Percentiles rank a stretch among this genome's conserved stretches.
phyloP scores from a whole-genome alignment of 2,329 filamentous ascomycete genomes.

The Sclerotiophoma versabilis region DNA sequence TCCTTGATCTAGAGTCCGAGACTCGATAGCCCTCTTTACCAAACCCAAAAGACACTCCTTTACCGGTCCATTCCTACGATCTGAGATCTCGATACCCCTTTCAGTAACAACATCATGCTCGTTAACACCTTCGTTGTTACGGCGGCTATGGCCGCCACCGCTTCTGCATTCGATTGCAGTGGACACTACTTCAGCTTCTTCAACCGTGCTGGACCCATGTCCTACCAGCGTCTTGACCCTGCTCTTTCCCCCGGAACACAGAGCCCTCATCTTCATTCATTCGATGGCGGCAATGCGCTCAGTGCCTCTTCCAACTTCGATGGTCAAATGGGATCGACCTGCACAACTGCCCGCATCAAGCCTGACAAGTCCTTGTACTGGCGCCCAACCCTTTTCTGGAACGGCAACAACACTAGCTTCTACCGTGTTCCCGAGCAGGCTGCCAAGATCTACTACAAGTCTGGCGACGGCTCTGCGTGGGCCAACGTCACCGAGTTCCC shows the following conservation, averaged over 20 bases:
- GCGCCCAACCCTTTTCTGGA: slow-evolving; percentile 48
- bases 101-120: slow-evolving; percentile 35
- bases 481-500: slow-evolving; percentile 49
- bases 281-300: slow-evolving; percentile 48
- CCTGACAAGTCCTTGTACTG: slow-evolving; percentile 50
- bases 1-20: slow-evolving; percentile 44
- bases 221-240: slow-evolving; percentile 47
- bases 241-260: slow-evolving; percentile 43
- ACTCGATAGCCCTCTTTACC: slow-evolving; percentile 40
- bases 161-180: slow-evolving; percentile 43
- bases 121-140: slow-evolving; percentile 36
- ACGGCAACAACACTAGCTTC: slow-evolving; percentile 46
- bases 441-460: slow-evolving; percentile 51
- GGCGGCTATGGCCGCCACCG: slow-evolving; percentile 41
- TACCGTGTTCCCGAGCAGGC: slow-evolving; percentile 45
- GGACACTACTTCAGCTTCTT: slow-evolving; percentile 51
- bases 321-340: slow-evolving; percentile 38
- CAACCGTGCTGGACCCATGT: slow-evolving; percentile 46
- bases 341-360: slow-evolving; percentile 49
- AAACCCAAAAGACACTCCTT: slow-evolving; percentile 33
- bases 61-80: slow-evolving; percentile 17
- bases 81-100: slow-evolving; percentile 14
- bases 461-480: slow-evolving; percentile 40
- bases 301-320: slow-evolving; percentile 36
- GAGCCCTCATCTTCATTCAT: slow-evolving; percentile 48